Evolutionary conservation across 257 asterid genomes (phyloP).

Genomic region (Marsdenia floribunda): DNA sequence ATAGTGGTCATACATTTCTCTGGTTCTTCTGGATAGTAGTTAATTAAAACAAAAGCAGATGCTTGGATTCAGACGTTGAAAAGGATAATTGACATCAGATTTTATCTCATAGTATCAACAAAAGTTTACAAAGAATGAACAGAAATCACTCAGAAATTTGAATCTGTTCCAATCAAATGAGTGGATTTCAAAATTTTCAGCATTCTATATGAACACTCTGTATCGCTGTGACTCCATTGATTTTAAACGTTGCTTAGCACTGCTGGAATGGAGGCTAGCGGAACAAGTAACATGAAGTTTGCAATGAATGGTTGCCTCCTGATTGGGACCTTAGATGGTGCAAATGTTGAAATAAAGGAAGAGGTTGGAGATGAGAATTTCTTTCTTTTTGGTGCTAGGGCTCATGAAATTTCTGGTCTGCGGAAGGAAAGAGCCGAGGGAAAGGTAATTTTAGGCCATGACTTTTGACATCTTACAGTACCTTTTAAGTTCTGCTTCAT

Average conservation of each 20-base stretch:
- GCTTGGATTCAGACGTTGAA: no score
- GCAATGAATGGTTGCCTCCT: slow-evolving; percentile 59
- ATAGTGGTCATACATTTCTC: not conserved
- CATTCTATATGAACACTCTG: not conserved
- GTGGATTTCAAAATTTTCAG: not conserved
- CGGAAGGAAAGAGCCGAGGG: slow-evolving; percentile 57
- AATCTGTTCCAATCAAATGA: not conserved
- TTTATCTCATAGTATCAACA: not conserved
- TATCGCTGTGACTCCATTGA: not conserved
- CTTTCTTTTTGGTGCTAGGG: slow-evolving; percentile 54
- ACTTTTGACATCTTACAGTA: not conserved
- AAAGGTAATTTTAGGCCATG: slow-evolving; percentile 29
- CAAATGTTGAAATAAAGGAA: slow-evolving; percentile 59
- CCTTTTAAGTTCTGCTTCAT: not conserved
- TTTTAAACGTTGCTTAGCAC: slow-evolving; percentile 26
- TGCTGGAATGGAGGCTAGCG: slow-evolving; percentile 76
- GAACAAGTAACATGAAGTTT: slow-evolving; percentile 67
- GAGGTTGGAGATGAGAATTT: slow-evolving; percentile 61
- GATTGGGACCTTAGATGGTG: slow-evolving; percentile 62
- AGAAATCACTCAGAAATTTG: not conserved
- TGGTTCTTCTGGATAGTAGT: not conserved
- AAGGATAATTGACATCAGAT: not conserved
- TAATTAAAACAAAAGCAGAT: not conserved
- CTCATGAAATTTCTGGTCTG: slow-evolving; percentile 48
- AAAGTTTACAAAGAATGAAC: not conserved